These are phyloP conservation scores for Geotrichum bryndzae DNA, from an alignment of 1,139 yeast genomes.

Conservation along the genomic window DNA sequence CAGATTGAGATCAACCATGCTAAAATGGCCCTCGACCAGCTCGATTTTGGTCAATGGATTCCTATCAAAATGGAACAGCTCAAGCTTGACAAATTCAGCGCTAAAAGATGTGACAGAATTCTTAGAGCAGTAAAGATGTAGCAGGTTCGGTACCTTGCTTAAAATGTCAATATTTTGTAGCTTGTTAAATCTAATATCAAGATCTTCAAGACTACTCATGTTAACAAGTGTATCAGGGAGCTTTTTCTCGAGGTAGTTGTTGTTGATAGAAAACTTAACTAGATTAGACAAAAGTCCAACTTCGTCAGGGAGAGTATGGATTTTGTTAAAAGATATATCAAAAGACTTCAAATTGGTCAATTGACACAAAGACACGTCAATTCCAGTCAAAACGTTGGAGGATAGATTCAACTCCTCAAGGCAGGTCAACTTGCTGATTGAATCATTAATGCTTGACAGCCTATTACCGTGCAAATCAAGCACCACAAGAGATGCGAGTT, in stretches of 20 bases:
- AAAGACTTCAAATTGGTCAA: slow-evolving; percentile 57
- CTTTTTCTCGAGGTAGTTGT: slow-evolving; percentile 55
- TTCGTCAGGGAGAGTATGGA: slow-evolving; percentile 53
- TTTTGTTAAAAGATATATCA: slow-evolving; percentile 78
- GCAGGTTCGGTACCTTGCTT: slow-evolving; percentile 59
- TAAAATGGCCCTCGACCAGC: slow-evolving; percentile 50
- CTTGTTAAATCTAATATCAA: slow-evolving; percentile 73
- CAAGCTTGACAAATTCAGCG: slow-evolving; percentile 36
- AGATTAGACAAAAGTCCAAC: slow-evolving; percentile 54
- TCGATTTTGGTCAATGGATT: slow-evolving; percentile 78
- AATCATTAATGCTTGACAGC: slow-evolving; percentile 56
- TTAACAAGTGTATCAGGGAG: slow-evolving; percentile 52
- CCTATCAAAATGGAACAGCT: slow-evolving; percentile 49
- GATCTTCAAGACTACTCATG: slow-evolving; percentile 55
- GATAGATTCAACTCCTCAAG: slow-evolving; percentile 65
- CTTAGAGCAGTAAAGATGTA: slow-evolving; percentile 68
- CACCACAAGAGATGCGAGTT: slow-evolving; percentile 27
- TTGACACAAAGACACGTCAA: slow-evolving; percentile 63
- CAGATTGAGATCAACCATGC: slow-evolving; percentile 66
- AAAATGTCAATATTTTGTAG: slow-evolving; percentile 61
- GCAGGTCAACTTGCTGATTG: slow-evolving; percentile 50
- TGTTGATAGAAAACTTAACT: slow-evolving; percentile 65
- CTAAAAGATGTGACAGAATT: slow-evolving; percentile 69
- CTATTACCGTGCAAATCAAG: slow-evolving; percentile 62
- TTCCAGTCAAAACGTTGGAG: slow-evolving; percentile 64